Base-by-base conservation (phyloP, 495 filamentous ascomycete genomes). In the Lasiosphaeria hispida region DNA sequence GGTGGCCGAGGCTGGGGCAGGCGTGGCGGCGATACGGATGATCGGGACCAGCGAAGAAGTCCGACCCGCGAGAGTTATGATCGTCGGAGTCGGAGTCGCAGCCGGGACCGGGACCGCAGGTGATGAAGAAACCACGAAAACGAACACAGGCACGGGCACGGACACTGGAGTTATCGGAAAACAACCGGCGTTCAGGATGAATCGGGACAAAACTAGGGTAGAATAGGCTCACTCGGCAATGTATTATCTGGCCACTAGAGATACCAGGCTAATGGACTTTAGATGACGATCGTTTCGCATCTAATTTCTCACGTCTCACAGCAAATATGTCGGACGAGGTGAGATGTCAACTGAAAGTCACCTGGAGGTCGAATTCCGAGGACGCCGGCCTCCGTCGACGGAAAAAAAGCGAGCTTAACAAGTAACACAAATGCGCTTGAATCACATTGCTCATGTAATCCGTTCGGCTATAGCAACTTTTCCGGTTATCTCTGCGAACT, bases 1-100 rank as follows among this genome's bases (percentile, higher is more conserved):
- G 72, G 72, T 63, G 65, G 69, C 15, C 73, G 72, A 57, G 69
- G 64, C 53, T 66, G 70, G 51, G 70, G 64, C 59, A 63, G 63
- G 57, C 73, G 65, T 14, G 71, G 64, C 18, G 70, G 69, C 55
- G 71, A 70, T 37, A 69, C 76, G 57, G 74, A 75, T 54, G 71
- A 73, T 3, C 61, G 48, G 11, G 72, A 76, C 6, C 59, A 81
- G 53, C 74, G 81, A 54, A 75, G 87, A 59, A 90, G 83, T 57
- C 77, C 79, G 10, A 87, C 85, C 65, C 84, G 84, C 60, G 81
- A 79, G 45, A 69, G 69, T 54, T 61, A 67, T n/a, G 68, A 62
- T 40, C 56, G 68, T 15, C 63, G 65, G 13, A 67, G 63, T 37
- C 50, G 66, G 8, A 70, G 64, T 58, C 65, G 61, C 18, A 64